Base-by-base conservation (phyloP, 2,329 filamentous ascomycete genomes). In the Phialocephala subalpina region DNA sequence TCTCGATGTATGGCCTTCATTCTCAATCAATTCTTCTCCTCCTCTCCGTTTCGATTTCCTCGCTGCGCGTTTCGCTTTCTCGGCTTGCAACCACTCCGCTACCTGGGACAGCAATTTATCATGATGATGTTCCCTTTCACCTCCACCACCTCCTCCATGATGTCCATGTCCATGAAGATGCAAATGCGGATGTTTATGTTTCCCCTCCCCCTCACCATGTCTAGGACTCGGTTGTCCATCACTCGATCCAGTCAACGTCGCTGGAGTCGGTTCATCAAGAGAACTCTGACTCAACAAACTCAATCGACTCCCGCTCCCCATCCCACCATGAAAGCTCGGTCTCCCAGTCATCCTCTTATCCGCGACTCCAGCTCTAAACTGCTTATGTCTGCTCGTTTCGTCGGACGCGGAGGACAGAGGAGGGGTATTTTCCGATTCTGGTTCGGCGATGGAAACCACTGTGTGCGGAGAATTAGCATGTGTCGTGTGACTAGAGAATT, bases 71-170 rank as follows among this genome's bases (percentile, higher is more conserved):
- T 91, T 92, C 36, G 83, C 80, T 75, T 90, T 91, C 79, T 97
- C 94, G 58, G 90, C 87, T 72, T 94, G 88, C 45, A 97, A 81
- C 95, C 95, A 98, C 70, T 92, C 88, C 29, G 87, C 85, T 16
- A 97, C 89, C 75, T 97, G 92, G 22, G 89, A 84, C 33, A 96
- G 80, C 8, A 97, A 78, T 69, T 83, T 86, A 71, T 89, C 72
- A 49, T 74, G 73, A 27, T 77, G 76, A 60, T 75, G 71, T 20
- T 74, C 76, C 64, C 74, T 69, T 9, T 75, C 73, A 18, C 76
- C 74, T n/a, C 71, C 47, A 40, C 69, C 72, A 18, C 57, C 49
- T 29, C n/a, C 18, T 65, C 29, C 61, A 27, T 70, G 67, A 45
- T 74, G 70, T 35, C 49, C 57, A 62, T 68, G 76, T 22, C 45